phyloP scores from a whole-genome alignment of 306 rosid species.

The Medicago ruthenica region DNA sequence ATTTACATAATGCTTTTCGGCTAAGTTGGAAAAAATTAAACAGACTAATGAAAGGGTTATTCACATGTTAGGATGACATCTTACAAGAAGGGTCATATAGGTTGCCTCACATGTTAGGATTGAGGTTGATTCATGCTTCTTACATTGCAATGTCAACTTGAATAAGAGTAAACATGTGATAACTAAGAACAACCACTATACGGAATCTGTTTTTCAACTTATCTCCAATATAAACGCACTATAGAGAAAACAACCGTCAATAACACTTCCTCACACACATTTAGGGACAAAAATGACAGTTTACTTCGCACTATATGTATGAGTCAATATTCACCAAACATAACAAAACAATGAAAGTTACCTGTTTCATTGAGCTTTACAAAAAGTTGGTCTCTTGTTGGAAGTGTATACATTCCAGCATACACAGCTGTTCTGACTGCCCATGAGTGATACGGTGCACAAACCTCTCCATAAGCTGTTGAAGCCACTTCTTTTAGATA shows the following conservation, averaged over 20 bases:
- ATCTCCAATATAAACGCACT: background rate
- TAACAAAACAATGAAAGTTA: conserved; percentile 39
- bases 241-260: background rate
- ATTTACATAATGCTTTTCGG: background rate
- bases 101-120: background rate
- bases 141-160: background rate
- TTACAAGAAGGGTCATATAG: conserved; percentile 2
- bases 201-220: conserved; percentile 22
- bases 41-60: background rate
- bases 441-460: conserved; percentile 96
- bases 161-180: background rate
- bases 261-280: background rate
- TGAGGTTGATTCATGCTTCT: background rate
- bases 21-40: background rate
- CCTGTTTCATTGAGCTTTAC: conserved; percentile 80
- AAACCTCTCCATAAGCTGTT: conserved; percentile 78
- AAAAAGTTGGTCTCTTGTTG: conserved; percentile 83
- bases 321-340: background rate
- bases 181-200: background rate
- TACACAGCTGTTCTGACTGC: conserved; percentile 86
- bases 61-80: background rate
- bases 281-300: background rate
- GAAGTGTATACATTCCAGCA: conserved; percentile 97
- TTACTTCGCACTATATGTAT: background rate
- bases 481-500: conserved; percentile 79